These are phyloP conservation scores for Colletotrichum tanaceti DNA, from an alignment of 2,329 filamentous ascomycete genomes.

Conservation along the genomic window DNA sequence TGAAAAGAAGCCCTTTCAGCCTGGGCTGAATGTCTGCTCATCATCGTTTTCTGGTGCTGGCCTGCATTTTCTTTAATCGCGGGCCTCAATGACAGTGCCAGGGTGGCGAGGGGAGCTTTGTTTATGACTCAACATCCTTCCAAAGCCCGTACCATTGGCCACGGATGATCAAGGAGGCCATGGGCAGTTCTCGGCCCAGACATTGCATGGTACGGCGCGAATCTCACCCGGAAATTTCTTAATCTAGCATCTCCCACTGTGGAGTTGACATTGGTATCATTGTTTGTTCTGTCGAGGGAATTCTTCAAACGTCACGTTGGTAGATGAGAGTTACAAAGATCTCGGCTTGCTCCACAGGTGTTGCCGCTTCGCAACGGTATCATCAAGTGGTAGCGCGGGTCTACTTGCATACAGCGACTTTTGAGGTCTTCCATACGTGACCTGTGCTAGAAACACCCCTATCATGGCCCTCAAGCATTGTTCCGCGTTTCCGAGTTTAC, in stretches of 20 bases:
- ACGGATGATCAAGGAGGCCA: not conserved
- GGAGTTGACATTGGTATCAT: not conserved
- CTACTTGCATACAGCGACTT: not conserved
- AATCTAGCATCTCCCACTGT: not conserved
- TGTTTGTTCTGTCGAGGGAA: not conserved
- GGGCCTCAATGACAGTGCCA: not conserved
- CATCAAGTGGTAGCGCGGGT: not conserved
- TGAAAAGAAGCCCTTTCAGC: conserved; percentile 84
- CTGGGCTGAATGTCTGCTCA: conserved; percentile 44
- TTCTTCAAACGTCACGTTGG: not conserved
- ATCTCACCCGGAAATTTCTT: too few species aligned
- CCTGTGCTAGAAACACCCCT: not conserved
- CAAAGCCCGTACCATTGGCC: not conserved
- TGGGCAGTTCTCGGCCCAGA: too few species aligned
- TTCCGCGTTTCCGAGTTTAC: not conserved
- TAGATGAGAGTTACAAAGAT: not conserved
- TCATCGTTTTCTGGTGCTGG: too few species aligned
- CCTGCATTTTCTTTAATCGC: not conserved
- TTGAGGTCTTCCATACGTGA: not conserved
- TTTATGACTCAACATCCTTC: not conserved
- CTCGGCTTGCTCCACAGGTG: too few species aligned
- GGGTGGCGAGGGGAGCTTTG: not conserved
- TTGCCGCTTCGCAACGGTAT: not conserved
- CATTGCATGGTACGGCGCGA: not conserved
- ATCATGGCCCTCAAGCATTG: too few species aligned